Base-by-base conservation (phyloP, 805 yeast genomes). In the Kodamaea sagamina region DNA sequence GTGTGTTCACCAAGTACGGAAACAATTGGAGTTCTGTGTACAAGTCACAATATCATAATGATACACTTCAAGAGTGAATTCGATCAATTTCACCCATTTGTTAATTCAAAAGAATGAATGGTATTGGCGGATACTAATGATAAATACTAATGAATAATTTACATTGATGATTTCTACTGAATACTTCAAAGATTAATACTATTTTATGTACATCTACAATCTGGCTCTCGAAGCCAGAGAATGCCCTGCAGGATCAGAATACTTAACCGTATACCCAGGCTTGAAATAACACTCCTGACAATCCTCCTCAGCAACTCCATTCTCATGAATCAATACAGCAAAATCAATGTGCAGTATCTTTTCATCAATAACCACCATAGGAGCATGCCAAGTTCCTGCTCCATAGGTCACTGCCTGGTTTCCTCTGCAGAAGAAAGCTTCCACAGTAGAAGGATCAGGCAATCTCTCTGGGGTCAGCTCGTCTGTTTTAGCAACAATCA, bases 361-460 rank as follows among this genome's bases (percentile, higher is more conserved):
- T 18, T 77, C 79, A 25, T 82, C 84, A 7, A 89, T 61, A 1
- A 88, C 92, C 16, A 92, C 84, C 98, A 90, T 90, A 3, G 98
- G 97, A 0, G 97, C 96, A 60, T 90, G 98, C 98, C 98, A 90
- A 4, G 84, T 78, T 1, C 85, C 88, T 9, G 76, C 78, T 0
- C 89, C 95, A 60, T 89, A 89, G 0, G 97, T 90, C 3, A 90
- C 89, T 0, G 96, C 86, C 57, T 89, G 96, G 59, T 86, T 83
- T 0, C 96, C 96, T 43, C 67, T 74, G 50, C 90, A 87, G 4
- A 79, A 51, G 54, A 89, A 90, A 0, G 95, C 96, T 50, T 69
- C 74, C 8, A 83, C 54, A 0, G 77, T 64, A 2, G 65, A 51
- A n/a, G 78, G 74, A 52, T 85, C 86, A 0, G 97, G 96, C 32